phyloP scores from a whole-genome alignment of 352 stramenopile genomes.

The Pythium plurisporium region DNA sequence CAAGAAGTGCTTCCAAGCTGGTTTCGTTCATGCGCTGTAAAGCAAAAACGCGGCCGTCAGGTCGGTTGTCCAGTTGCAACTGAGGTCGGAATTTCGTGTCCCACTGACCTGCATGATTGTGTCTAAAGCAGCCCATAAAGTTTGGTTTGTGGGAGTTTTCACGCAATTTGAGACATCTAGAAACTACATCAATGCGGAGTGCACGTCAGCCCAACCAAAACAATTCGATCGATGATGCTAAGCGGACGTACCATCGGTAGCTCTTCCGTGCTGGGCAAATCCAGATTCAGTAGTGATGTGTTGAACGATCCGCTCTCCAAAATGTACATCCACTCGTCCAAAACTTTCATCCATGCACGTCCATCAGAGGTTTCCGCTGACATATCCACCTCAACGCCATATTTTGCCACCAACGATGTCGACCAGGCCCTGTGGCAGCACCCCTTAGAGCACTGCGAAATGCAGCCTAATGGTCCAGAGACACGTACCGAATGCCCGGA shows the following conservation, averaged over 20 bases:
- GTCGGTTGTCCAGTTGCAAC: too few species aligned
- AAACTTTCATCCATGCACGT: constrained; percentile 56
- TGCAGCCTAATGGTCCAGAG: background rate
- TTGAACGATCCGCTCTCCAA: constrained; percentile 80
- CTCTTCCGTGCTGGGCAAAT: constrained; percentile 67
- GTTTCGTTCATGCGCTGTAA: constrained; percentile 72
- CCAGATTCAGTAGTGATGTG: constrained; percentile 52
- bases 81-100: too few species aligned
- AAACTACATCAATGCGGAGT: too few species aligned
- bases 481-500: constrained; percentile 56
- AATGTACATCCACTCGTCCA: constrained; percentile 88
- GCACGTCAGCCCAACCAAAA: background rate
- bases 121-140: constrained; percentile 77
- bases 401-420: constrained; percentile 43
- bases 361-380: constrained; percentile 32
- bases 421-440: constrained; percentile 54
- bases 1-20: constrained; percentile 71
- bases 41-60: too few species aligned
- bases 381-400: constrained; percentile 44
- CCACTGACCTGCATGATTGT: constrained; percentile 72
- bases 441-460: background rate
- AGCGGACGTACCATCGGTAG: constrained; percentile 43
- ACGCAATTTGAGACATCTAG: constrained; percentile 67
- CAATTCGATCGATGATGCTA: background rate
- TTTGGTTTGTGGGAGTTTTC: constrained; percentile 75